Conservation (phyloP, 2,329 filamentous ascomycete species). For the Fusarium sp. region DNA sequence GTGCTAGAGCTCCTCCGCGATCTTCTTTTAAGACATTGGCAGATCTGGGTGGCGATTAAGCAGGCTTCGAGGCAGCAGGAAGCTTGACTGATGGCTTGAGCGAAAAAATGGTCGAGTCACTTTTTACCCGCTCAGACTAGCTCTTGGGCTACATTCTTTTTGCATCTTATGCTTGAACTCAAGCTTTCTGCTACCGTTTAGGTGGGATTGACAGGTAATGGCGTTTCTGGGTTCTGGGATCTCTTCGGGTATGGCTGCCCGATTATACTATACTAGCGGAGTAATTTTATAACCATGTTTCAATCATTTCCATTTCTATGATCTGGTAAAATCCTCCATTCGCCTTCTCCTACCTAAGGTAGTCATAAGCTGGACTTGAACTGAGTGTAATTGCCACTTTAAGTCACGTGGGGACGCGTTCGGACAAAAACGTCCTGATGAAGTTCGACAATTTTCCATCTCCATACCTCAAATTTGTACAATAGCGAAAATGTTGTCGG, state of each 20-base stretch:
- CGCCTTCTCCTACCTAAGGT: background rate
- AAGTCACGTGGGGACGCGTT: conserved; percentile 47
- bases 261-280: background rate
- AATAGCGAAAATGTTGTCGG: conserved; percentile 50
- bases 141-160: background rate
- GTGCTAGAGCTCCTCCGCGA: conserved; percentile 48
- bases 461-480: conserved; percentile 28
- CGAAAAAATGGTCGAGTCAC: background rate
- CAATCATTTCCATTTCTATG: background rate
- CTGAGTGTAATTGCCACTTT: conserved; percentile 9
- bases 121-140: background rate
- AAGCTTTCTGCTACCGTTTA: background rate
- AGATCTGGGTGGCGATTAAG: conserved; percentile 57
- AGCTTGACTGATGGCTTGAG: background rate
- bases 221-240: background rate
- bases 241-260: background rate
- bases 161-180: background rate
- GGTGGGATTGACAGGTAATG: background rate
- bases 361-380: background rate
- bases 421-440: conserved; percentile 41
- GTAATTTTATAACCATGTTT: background rate
- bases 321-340: background rate
- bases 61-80: background rate
- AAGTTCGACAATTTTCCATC: conserved; percentile 15
- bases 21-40: conserved; percentile 64